Evolutionary conservation across 768 basidiomycete species (phyloP).

Genomic region (Tulasnella sp.): DNA sequence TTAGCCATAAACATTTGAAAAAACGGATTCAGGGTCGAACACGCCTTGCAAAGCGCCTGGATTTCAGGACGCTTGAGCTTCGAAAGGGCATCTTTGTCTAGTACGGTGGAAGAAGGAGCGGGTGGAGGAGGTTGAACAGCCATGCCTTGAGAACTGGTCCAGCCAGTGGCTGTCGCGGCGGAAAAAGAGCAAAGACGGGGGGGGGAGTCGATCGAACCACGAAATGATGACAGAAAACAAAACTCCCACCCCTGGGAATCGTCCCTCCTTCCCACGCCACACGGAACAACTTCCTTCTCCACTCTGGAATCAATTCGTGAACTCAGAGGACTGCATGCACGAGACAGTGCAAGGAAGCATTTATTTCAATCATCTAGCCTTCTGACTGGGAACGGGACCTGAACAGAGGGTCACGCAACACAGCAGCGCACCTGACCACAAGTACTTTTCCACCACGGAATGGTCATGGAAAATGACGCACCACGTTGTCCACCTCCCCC

Average conservation of each 20-base stretch:
- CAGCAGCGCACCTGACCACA: too few species aligned
- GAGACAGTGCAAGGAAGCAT: not conserved
- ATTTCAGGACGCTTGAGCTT: slow-evolving; percentile 5
- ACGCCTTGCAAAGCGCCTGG: slow-evolving; percentile 5
- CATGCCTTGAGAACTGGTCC: slow-evolving; percentile 10
- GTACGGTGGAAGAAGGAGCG: not conserved
- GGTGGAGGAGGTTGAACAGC: not conserved
- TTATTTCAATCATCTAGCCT: not conserved
- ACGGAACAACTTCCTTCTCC: not conserved
- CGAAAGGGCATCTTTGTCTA: not conserved
- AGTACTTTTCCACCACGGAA: too few species aligned
- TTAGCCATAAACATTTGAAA: not conserved
- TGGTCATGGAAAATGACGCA: too few species aligned
- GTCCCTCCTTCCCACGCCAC: not conserved
- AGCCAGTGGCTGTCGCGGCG: slow-evolving; percentile 11
- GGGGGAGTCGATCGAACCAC: not conserved
- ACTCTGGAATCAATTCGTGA: not conserved
- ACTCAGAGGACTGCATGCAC: not conserved
- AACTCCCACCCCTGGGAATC: not conserved
- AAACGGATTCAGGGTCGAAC: slow-evolving; percentile 12
- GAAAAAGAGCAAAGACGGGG: not conserved
- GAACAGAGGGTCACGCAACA: too few species aligned
- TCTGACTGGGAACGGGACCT: too few species aligned
- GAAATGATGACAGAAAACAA: slow-evolving; percentile 5
- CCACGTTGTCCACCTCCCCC: too few species aligned